phyloP scores from a whole-genome alignment of 768 basidiomycete genomes.

The Antrodiella citrinella region DNA sequence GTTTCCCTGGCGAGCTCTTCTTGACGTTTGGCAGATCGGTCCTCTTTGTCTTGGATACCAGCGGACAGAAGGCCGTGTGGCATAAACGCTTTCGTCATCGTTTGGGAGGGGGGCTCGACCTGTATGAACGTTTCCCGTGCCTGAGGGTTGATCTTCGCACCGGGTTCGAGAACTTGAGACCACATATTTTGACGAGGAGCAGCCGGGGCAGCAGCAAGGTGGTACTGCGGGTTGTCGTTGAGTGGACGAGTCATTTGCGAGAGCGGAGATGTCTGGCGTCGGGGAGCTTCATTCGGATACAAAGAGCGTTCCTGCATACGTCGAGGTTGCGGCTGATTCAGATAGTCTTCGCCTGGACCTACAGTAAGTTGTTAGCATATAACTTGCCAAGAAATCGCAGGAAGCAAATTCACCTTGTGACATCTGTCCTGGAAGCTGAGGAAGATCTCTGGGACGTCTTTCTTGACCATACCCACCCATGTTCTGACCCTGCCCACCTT shows the following conservation, averaged over 20 bases:
- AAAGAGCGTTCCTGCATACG: constrained; percentile 47
- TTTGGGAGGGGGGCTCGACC: constrained; percentile 58
- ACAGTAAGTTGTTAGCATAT: too few relatives aligned
- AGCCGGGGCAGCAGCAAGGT: constrained; percentile 19
- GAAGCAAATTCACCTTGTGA: constrained; percentile 39
- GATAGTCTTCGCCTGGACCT: constrained; percentile 35
- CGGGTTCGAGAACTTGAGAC: constrained; percentile 78
- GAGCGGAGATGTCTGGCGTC: constrained; percentile 3
- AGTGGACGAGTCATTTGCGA: constrained; percentile 37
- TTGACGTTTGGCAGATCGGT: constrained; percentile 90
- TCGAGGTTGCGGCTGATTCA: constrained; percentile 32
- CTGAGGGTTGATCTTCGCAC: constrained; percentile 29
- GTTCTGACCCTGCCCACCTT: background rate
- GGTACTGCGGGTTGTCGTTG: constrained; percentile 40
- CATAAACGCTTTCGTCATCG: constrained; percentile 89
- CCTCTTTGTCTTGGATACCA: constrained; percentile 91
- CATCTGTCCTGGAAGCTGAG: constrained; percentile 48
- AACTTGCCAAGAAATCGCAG: too few relatives aligned
- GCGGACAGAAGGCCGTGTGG: constrained; percentile 93
- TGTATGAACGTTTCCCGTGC: constrained; percentile 59
- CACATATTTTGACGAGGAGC: constrained; percentile 67
- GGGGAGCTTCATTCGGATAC: constrained; percentile 39
- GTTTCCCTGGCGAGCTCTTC: constrained; percentile 90
- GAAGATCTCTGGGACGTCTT: constrained; percentile 55
- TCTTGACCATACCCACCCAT: constrained; percentile 34